Conservation (phyloP, 2,329 filamentous ascomycete species). For the Verticillium tricorpus region DNA sequence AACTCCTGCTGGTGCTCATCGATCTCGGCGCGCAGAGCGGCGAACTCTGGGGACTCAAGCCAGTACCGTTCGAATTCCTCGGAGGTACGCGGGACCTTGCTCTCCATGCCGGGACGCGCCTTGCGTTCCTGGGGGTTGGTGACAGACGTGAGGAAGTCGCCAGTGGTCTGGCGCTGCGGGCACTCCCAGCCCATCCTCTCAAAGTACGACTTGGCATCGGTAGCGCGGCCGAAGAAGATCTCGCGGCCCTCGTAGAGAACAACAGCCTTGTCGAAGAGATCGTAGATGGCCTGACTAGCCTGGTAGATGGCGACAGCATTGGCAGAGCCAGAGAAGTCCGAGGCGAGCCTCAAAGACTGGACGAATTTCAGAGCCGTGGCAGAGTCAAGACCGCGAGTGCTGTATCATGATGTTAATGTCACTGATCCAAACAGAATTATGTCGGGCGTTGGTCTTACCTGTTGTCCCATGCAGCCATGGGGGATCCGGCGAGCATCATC, state of each 20-base stretch:
- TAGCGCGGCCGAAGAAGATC: constrained; percentile 68
- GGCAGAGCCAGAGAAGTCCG: constrained; percentile 58
- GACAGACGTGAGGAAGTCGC: constrained; percentile 65
- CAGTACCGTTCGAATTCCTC: constrained; percentile 60
- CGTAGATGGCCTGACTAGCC: constrained; percentile 64
- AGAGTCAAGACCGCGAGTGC: constrained; percentile 67
- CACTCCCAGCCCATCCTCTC: constrained; percentile 65
- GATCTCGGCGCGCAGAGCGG: constrained; percentile 41
- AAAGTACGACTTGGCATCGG: constrained; percentile 59
- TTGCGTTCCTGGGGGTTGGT: constrained; percentile 60
- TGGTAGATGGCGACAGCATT: constrained; percentile 69
- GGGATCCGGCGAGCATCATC: constrained; percentile 61
- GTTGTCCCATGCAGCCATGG: constrained; percentile 64
- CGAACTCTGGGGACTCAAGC: constrained; percentile 39
- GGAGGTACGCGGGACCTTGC: constrained; percentile 59
- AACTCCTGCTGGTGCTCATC: constrained; percentile 42
- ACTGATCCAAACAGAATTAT: background rate
- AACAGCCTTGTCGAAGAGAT: constrained; percentile 69
- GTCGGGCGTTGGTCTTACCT: constrained; percentile 17
- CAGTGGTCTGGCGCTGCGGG: constrained; percentile 61
- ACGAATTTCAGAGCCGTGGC: constrained; percentile 72
- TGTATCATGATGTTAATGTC: constrained; percentile 8
- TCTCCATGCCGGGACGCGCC: constrained; percentile 53
- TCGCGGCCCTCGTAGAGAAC: constrained; percentile 74
- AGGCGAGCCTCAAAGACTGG: constrained; percentile 58